Evolutionary conservation across 371 early-diverging fungal species (phyloP).

Genomic region (Mucor saturninus): DNA sequence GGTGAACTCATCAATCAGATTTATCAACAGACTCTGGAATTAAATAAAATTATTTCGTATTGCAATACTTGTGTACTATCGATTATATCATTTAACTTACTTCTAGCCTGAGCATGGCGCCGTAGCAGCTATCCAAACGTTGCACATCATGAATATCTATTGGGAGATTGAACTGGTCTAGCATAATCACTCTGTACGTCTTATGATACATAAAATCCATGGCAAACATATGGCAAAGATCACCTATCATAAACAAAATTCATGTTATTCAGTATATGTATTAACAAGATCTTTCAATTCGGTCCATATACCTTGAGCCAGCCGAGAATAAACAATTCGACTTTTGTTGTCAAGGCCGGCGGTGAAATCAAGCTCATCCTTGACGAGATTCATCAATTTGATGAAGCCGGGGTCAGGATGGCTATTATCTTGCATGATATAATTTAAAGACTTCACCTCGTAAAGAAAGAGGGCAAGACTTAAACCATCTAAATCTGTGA

Average conservation of each 20-base stretch:
- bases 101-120: background rate
- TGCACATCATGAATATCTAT: background rate
- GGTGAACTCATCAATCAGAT: background rate
- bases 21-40: background rate
- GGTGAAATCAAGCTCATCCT: background rate
- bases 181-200: background rate
- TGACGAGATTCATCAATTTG: background rate
- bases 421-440: background rate
- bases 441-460: background rate
- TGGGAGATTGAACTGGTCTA: background rate
- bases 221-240: background rate
- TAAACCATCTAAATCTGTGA: background rate
- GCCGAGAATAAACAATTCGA: background rate
- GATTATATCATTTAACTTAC: slow-evolving; percentile 1
- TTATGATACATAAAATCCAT: background rate
- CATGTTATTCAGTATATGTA: background rate
- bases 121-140: background rate
- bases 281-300: background rate
- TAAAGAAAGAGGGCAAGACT: background rate
- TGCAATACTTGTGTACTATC: background rate
- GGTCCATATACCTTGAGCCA: background rate
- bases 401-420: background rate
- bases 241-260: background rate
- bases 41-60: background rate
- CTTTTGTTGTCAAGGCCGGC: background rate